These are phyloP conservation scores for Penicillium freii DNA, from an alignment of 2,329 filamentous ascomycete species.

Conservation along the genomic window DNA sequence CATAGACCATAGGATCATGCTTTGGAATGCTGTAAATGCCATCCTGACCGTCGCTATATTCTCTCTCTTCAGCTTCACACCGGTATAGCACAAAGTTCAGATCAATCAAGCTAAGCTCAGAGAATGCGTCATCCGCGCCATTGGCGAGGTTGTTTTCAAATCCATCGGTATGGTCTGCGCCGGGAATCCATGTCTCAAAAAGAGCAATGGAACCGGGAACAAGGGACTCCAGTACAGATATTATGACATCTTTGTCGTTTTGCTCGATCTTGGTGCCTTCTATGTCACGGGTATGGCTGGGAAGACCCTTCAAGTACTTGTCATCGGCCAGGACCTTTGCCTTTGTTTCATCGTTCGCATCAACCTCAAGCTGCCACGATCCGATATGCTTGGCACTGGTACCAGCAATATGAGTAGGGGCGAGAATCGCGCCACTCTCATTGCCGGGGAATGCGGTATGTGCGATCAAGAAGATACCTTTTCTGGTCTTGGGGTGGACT, in stretches of 20 bases:
- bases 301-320: slow-evolving; percentile 73
- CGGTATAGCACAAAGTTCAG: slow-evolving; percentile 90
- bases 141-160: slow-evolving; percentile 84
- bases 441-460: slow-evolving; percentile 94
- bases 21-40: slow-evolving; percentile 87
- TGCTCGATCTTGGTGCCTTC: slow-evolving; percentile 70
- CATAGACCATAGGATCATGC: slow-evolving; percentile 83
- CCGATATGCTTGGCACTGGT: slow-evolving; percentile 84
- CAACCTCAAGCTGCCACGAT: slow-evolving; percentile 88
- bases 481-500: slow-evolving; percentile 86
- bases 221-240: slow-evolving; percentile 78
- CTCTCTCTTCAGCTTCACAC: slow-evolving; percentile 83
- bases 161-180: slow-evolving; percentile 76
- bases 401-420: slow-evolving; percentile 74
- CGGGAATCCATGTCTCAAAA: slow-evolving; percentile 94
- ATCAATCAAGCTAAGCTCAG: slow-evolving; percentile 70
- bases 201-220: slow-evolving; percentile 91
- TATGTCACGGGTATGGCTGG: slow-evolving; percentile 73
- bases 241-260: slow-evolving; percentile 71
- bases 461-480: slow-evolving; percentile 92
- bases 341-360: slow-evolving; percentile 69
- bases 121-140: slow-evolving; percentile 75
- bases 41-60: slow-evolving; percentile 73
- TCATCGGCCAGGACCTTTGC: slow-evolving; percentile 66
- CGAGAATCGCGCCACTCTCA: slow-evolving; percentile 77